Conservation (phyloP, 1,284 basidiomycete species). For the Gastroboletus turbinatus region DNA sequence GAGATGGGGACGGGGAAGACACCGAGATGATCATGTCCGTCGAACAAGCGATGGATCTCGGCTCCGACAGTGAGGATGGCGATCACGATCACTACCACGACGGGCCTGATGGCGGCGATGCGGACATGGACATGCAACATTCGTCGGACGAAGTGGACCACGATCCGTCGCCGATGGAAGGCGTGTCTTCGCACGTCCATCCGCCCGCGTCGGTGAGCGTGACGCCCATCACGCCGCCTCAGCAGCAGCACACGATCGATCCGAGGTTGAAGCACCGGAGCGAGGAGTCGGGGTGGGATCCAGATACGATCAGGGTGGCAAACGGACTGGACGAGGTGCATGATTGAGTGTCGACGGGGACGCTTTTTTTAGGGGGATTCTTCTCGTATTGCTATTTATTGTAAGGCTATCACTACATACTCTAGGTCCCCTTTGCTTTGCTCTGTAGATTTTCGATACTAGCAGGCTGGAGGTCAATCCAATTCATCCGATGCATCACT, state of each 20-base stretch:
- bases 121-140: conserved; percentile 27
- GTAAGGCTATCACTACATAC: conserved; percentile 21
- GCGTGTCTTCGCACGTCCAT: conserved; percentile 27
- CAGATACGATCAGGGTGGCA: conserved; percentile 17
- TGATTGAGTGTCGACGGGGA: conserved; percentile 5
- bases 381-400: conserved; percentile 17
- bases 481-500: neutral
- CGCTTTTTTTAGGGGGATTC: neutral
- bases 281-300: conserved; percentile 33
- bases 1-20: conserved; percentile 25
- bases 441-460: neutral
- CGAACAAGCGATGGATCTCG: conserved; percentile 56
- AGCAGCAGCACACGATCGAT: conserved; percentile 25
- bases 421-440: neutral
- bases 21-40: conserved; percentile 42
- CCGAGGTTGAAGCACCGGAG: conserved; percentile 32
- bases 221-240: conserved; percentile 34
- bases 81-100: conserved; percentile 22
- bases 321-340: conserved; percentile 20
- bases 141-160: conserved; percentile 31
- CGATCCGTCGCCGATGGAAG: conserved; percentile 36
- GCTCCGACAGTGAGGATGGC: conserved; percentile 39
- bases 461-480: neutral
- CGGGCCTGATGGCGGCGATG: conserved; percentile 31
- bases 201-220: conserved; percentile 30